phyloP scores from a whole-genome alignment of 1,284 basidiomycete genomes.

The Cutaneotrichosporon cutaneum region DNA sequence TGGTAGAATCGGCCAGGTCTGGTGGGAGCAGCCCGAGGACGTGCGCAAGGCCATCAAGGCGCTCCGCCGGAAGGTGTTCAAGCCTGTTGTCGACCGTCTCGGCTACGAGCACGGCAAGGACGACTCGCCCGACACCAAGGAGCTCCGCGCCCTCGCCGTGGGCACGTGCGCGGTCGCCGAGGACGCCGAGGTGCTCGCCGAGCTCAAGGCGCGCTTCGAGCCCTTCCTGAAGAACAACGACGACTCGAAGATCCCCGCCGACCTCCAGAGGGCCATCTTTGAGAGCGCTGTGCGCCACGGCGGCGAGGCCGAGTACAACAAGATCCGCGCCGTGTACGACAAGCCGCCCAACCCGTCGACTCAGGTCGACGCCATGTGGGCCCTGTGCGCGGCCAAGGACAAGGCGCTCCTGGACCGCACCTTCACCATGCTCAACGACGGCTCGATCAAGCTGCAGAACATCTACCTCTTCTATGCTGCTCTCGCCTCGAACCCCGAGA shows the following conservation, averaged over 20 bases:
- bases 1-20: conserved; percentile 63
- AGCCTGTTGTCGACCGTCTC: conserved; percentile 73
- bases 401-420: conserved; percentile 60
- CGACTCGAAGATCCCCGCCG: conserved; percentile 74
- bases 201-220: conserved; percentile 72
- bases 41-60: conserved; percentile 64
- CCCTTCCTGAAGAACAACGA: conserved; percentile 71
- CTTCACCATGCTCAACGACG: conserved; percentile 60
- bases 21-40: conserved; percentile 77
- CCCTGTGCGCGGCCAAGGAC: conserved; percentile 42
- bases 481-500: conserved; percentile 44
- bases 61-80: conserved; percentile 71
- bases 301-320: conserved; percentile 73
- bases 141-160: conserved; percentile 76
- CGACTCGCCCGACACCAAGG: conserved; percentile 71
- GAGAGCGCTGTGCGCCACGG: conserved; percentile 65
- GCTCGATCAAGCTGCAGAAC: conserved; percentile 64
- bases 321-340: conserved; percentile 67
- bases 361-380: conserved; percentile 65
- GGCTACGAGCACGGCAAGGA: conserved; percentile 71
- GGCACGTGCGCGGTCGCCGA: conserved; percentile 63
- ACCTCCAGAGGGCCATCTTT: conserved; percentile 60
- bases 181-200: conserved; percentile 68
- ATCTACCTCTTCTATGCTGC: conserved; percentile 58
- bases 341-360: conserved; percentile 72